A percentile compares a stretch with the other conserved stretches of the same genome.
Conservation (phyloP, 345 rosid species). For the Gossypioides kirkii region DNA sequence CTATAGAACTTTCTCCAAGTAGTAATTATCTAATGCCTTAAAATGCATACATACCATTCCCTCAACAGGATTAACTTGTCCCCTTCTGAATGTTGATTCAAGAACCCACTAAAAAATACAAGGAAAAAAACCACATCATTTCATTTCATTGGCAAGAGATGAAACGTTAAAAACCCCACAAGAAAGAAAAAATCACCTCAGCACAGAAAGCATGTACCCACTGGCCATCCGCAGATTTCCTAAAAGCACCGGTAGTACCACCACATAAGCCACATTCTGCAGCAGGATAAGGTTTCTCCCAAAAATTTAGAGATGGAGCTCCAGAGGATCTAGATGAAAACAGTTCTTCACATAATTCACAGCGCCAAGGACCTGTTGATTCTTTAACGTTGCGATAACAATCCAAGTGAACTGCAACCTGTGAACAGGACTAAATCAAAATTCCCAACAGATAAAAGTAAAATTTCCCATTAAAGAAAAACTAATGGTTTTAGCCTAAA, state of each 20-base stretch:
- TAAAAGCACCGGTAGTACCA: constrained; percentile 89
- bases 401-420: constrained; percentile 96
- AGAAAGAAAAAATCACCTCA: constrained; percentile 48
- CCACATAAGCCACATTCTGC: constrained; percentile 83
- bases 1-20: background rate
- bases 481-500: constrained; percentile 10
- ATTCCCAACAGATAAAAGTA: constrained; percentile 8
- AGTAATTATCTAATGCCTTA: background rate
- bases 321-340: constrained; percentile 50
- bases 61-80: constrained; percentile 82
- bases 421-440: constrained; percentile 23
- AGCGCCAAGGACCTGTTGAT: constrained; percentile 87
- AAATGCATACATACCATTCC: constrained; percentile 70
- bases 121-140: constrained; percentile 11
- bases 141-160: background rate
- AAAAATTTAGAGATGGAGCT: constrained; percentile 45
- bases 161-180: background rate
- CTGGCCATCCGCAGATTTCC: constrained; percentile 62
- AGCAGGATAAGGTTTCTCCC: constrained; percentile 62
- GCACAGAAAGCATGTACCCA: constrained; percentile 99
- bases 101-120: constrained; percentile 73
- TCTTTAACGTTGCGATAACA: constrained; percentile 85
- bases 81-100: constrained; percentile 87
- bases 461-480: background rate
- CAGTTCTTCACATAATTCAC: constrained; percentile 86